Percentiles rank a stretch among this genome's conserved stretches.
phyloP scores from a whole-genome alignment of 2,329 filamentous ascomycete species.

The Fusarium incarnatum region DNA sequence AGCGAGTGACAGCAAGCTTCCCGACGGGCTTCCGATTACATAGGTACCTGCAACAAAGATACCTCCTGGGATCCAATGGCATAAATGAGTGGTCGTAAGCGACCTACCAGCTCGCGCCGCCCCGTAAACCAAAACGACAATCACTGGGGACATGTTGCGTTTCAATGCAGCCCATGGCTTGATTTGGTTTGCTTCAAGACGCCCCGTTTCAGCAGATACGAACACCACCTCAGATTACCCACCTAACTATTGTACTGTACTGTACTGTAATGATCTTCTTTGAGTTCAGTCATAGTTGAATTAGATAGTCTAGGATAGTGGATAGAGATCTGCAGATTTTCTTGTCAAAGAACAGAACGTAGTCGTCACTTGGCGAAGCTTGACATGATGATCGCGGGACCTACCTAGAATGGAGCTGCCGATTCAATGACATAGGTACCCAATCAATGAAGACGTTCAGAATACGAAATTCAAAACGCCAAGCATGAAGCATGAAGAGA shows the following conservation, averaged over 20 bases:
- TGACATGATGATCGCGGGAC: background rate
- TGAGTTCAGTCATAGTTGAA: constrained; percentile 3
- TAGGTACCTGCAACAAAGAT: background rate
- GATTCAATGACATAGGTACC: background rate
- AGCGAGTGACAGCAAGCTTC: constrained; percentile 5
- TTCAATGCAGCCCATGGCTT: constrained; percentile 20
- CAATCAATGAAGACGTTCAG: background rate
- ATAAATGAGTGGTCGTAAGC: constrained; percentile 2
- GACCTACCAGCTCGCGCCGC: constrained; percentile 12
- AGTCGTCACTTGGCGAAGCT: constrained; percentile 2
- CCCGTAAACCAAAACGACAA: constrained; percentile 11
- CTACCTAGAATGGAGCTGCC: background rate
- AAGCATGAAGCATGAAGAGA: background rate
- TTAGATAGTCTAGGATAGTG: constrained; percentile 3
- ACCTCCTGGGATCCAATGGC: background rate
- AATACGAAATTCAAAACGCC: background rate
- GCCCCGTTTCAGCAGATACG: constrained; percentile 10
- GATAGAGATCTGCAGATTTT: constrained; percentile 19
- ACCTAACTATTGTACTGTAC: constrained; percentile 2
- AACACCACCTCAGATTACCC: background rate
- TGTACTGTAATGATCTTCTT: constrained; percentile 11
- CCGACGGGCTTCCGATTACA: constrained; percentile 4
- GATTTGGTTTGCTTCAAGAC: constrained; percentile 5
- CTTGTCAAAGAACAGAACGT: background rate
- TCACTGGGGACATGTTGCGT: constrained; percentile 31